Evolutionary conservation across 345 rosid species (phyloP).

Genomic region (Eucalyptus globulus): DNA sequence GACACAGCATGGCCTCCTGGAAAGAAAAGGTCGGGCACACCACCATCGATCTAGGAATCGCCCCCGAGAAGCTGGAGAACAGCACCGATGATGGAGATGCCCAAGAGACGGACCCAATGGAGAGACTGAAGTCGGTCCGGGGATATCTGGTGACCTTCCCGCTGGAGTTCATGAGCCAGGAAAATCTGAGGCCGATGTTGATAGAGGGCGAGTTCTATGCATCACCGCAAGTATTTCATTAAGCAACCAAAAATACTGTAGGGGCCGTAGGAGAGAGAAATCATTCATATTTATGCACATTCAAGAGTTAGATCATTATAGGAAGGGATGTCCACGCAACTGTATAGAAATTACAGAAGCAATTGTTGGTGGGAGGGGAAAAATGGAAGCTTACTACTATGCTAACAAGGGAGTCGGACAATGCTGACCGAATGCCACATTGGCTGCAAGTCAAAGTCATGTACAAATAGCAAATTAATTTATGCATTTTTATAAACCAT

Average conservation of each 20-base stretch:
- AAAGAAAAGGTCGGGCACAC: slow-evolving; percentile 64
- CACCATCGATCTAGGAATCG: slow-evolving; percentile 78
- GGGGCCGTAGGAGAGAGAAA: neutral
- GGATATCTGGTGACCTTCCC: slow-evolving; percentile 88
- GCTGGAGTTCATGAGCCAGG: slow-evolving; percentile 67
- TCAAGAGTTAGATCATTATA: neutral
- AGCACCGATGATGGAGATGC: slow-evolving; percentile 4
- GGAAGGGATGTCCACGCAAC: neutral
- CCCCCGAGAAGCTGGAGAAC: slow-evolving; percentile 39
- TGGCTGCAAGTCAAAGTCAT: neutral
- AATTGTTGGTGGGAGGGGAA: neutral
- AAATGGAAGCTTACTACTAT: no score
- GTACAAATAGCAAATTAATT: neutral
- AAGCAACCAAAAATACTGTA: neutral
- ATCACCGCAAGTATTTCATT: slow-evolving; percentile 71
- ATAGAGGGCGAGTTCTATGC: slow-evolving; percentile 84
- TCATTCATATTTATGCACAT: neutral
- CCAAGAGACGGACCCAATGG: slow-evolving; percentile 23
- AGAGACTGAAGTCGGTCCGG: slow-evolving; percentile 31
- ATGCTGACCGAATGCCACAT: neutral
- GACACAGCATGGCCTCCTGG: slow-evolving; percentile 39
- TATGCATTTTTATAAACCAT: neutral
- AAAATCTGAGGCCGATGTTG: slow-evolving; percentile 70
- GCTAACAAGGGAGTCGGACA: neutral
- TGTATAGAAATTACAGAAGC: neutral